Conservation (phyloP, 2,329 filamentous ascomycete species). For the Penicillium sp. region DNA sequence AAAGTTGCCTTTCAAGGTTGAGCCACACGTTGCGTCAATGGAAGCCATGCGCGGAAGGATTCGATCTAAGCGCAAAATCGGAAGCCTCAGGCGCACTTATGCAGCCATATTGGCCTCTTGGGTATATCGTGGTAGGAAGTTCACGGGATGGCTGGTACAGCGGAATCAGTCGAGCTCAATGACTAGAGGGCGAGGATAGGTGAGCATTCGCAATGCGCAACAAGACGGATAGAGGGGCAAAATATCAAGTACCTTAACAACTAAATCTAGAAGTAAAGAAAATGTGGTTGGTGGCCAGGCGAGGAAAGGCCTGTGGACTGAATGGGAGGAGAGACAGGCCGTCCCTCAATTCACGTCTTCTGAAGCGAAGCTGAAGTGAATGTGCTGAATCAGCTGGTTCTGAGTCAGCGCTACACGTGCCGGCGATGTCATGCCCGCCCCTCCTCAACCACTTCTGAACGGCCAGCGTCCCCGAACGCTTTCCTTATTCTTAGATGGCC, state of each 20-base stretch:
- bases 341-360: constrained; percentile 13
- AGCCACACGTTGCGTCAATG: constrained; percentile 39
- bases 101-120: constrained; percentile 34
- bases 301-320: constrained; percentile 4
- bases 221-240: not conserved
- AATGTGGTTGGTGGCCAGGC: constrained; percentile 1
- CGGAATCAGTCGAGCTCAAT: constrained; percentile 5
- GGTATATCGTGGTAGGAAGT: constrained; percentile 9
- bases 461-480: constrained; percentile 15
- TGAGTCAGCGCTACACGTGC: constrained; percentile 19
- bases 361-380: constrained; percentile 20
- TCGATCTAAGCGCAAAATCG: constrained; percentile 18
- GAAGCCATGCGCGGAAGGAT: constrained; percentile 38
- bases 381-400: constrained; percentile 9
- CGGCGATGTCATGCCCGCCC: constrained; percentile 22
- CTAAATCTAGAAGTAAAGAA: not conserved
- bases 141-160: constrained; percentile 7
- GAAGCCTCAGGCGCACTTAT: constrained; percentile 26
- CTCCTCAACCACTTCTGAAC: constrained; percentile 14
- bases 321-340: constrained; percentile 3
- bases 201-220: constrained; percentile 7
- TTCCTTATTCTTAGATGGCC: constrained; percentile 24
- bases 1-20: constrained; percentile 33
- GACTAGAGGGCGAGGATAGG: constrained; percentile 8
- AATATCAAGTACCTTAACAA: constrained; percentile 1